phyloP scores from a whole-genome alignment of 1,139 yeast genomes.

The Yamadazyma siamensis region DNA sequence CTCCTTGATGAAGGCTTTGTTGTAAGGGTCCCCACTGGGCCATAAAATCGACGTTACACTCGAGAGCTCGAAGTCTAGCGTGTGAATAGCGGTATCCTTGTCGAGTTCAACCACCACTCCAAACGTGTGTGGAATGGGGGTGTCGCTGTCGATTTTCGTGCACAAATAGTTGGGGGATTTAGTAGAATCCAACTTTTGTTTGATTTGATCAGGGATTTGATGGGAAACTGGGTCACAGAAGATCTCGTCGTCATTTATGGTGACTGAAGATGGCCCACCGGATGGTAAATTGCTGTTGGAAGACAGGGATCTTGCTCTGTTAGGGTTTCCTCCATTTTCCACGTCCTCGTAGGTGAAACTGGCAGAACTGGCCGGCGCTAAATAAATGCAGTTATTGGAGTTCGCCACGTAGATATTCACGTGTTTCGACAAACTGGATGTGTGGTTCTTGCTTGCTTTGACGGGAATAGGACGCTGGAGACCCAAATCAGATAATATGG shows the following conservation, averaged over 20 bases:
- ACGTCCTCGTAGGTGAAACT: conserved; percentile 46
- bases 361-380: conserved; percentile 42
- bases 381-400: conserved; percentile 39
- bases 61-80: conserved; percentile 30
- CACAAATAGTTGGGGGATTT: conserved; percentile 39
- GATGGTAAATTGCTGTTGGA: too few relatives aligned
- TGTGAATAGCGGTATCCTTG: conserved; percentile 30
- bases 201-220: conserved; percentile 14
- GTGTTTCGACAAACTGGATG: conserved; percentile 23
- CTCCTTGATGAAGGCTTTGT: conserved; percentile 39
- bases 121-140: conserved; percentile 46
- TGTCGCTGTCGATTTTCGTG: conserved; percentile 38
- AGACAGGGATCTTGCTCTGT: conserved; percentile 3
- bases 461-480: conserved; percentile 40
- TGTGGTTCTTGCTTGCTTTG: conserved; percentile 18
- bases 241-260: conserved; percentile 5
- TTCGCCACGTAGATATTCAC: conserved; percentile 37
- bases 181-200: conserved; percentile 19
- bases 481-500: conserved; percentile 36
- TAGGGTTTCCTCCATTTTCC: conserved; percentile 30
- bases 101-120: conserved; percentile 41
- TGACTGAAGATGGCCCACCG: conserved; percentile 1
- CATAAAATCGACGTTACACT: conserved; percentile 42
- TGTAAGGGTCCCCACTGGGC: conserved; percentile 56
- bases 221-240: conserved; percentile 6